phyloP scores from a whole-genome alignment of 257 asterid genomes.

The Solanum chilense region DNA sequence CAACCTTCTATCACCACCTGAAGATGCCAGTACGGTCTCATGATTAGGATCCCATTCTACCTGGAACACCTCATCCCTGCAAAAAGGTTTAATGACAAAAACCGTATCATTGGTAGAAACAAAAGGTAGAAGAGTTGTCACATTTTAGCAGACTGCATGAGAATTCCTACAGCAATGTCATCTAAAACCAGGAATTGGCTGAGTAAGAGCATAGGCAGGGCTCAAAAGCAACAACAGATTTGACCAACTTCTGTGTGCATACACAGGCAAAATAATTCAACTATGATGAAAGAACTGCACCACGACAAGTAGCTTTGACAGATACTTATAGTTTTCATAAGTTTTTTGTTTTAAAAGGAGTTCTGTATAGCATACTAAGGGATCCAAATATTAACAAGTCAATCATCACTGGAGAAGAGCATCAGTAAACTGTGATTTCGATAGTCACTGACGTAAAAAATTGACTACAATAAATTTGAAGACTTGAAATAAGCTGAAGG shows the following conservation, averaged over 20 bases:
- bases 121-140: background rate
- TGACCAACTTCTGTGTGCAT: background rate
- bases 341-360: background rate
- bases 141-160: background rate
- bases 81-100: background rate
- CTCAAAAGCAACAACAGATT: background rate
- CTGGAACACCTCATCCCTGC: slow-evolving; percentile 92
- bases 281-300: background rate
- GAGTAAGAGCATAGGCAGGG: background rate
- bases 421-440: background rate
- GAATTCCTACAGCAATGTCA: background rate
- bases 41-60: slow-evolving; percentile 99
- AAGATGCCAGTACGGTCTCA: slow-evolving; percentile 83
- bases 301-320: background rate
- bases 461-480: background rate
- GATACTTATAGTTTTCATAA: background rate
- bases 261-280: background rate
- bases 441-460: background rate
- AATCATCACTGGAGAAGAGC: background rate
- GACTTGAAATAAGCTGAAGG: background rate
- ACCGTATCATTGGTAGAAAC: background rate
- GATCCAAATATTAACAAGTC: background rate
- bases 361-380: background rate
- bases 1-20: slow-evolving; percentile 90
- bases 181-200: background rate